phyloP scores from a whole-genome alignment of 352 stramenopile genomes.

The Phytophthora pseudosyringae region DNA sequence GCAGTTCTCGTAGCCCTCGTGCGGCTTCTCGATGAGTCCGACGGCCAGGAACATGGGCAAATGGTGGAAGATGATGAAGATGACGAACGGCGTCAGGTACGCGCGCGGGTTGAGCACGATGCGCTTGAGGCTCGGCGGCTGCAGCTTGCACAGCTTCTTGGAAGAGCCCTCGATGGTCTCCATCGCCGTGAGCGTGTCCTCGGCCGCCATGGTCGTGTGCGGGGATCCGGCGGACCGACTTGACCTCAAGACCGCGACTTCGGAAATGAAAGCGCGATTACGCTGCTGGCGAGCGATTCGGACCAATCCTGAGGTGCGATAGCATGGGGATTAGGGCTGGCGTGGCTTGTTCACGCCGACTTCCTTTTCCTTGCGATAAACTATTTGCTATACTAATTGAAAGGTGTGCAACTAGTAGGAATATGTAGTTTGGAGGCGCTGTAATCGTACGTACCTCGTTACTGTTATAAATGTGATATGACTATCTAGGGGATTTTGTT shows the following conservation, averaged over 20 bases:
- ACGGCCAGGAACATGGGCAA: constrained; percentile 72
- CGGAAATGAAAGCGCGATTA: constrained; percentile 16
- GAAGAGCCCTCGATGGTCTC: constrained; percentile 32
- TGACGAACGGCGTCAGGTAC: constrained; percentile 67
- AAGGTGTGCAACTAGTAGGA: no score
- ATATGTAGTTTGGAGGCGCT: no score
- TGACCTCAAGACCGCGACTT: constrained; percentile 5
- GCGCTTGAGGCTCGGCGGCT: constrained; percentile 57
- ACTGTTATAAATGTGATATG: no score
- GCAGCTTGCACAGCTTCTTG: constrained; percentile 18
- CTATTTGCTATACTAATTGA: no score
- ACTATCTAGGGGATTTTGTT: no score
- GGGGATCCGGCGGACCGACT: constrained; percentile 5
- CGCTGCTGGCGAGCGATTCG: neutral
- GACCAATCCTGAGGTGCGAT: neutral
- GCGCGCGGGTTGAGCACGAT: constrained; percentile 81
- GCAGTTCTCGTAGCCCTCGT: constrained; percentile 49
- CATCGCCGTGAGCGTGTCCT: constrained; percentile 30
- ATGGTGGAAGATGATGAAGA: constrained; percentile 69
- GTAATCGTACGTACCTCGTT: no score
- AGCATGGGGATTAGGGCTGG: neutral
- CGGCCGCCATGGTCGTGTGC: constrained; percentile 12
- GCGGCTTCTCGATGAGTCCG: constrained; percentile 43
- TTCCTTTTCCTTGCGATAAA: neutral
- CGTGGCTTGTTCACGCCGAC: neutral